These are phyloP conservation scores for Sesbania bispinosa DNA, from an alignment of 306 rosid species.

Conservation along the genomic window DNA sequence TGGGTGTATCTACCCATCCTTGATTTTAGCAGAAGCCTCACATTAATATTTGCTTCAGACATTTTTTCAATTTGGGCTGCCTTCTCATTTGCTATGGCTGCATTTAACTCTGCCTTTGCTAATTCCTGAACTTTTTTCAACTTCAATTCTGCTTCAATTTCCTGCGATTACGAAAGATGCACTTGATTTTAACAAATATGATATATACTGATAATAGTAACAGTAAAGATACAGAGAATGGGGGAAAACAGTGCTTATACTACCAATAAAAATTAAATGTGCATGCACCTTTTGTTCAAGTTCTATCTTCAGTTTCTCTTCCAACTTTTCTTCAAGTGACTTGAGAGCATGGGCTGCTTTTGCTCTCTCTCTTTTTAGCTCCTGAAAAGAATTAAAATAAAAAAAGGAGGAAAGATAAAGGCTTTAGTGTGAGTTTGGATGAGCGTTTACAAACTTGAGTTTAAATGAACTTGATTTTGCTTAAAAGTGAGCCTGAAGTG, in stretches of 20 bases:
- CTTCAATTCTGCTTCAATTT: slow-evolving; percentile 57
- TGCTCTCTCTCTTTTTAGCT: slow-evolving; percentile 75
- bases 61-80: slow-evolving; percentile 84
- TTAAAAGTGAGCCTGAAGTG: no score
- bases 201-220: slow-evolving; percentile 21
- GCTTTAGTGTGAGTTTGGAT: no score
- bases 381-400: slow-evolving; percentile 43
- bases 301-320: slow-evolving; percentile 65
- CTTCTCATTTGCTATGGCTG: slow-evolving; percentile 84
- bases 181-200: slow-evolving; percentile 25
- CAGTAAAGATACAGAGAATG: neutral
- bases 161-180: slow-evolving; percentile 50
- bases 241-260: slow-evolving; percentile 3
- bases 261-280: slow-evolving; percentile 20
- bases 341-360: slow-evolving; percentile 85
- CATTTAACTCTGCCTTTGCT: slow-evolving; percentile 78
- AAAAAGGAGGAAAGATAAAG: neutral
- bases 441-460: no score
- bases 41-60: slow-evolving; percentile 87
- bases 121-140: slow-evolving; percentile 56
- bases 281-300: slow-evolving; percentile 79
- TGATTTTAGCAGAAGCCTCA: slow-evolving; percentile 45
- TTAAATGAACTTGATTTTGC: no score
- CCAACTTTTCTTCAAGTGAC: slow-evolving; percentile 85
- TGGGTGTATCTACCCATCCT: slow-evolving; percentile 23